Conservation (phyloP, 805 yeast genomes). For the Groenewaldozyma salmanticensis region DNA sequence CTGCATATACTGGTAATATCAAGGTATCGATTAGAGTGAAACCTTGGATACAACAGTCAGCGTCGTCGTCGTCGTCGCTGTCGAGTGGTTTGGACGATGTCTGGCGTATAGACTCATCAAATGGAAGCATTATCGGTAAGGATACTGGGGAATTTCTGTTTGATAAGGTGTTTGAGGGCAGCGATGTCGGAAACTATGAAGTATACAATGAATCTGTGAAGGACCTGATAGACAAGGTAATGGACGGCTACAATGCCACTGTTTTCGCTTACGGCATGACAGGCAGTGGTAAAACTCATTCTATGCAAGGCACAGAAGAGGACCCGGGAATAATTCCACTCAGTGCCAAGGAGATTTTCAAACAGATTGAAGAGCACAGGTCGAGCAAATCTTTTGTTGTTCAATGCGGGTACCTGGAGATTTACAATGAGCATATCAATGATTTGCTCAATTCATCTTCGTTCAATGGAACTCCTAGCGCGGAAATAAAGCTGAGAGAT, state of each 20-base stretch:
- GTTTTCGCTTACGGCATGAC: conserved; percentile 89
- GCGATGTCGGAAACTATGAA: conserved; percentile 37
- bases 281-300: conserved; percentile 82
- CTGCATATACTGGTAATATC: conserved; percentile 54
- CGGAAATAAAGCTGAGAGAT: conserved; percentile 70
- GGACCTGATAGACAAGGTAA: conserved; percentile 43
- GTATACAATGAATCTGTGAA: conserved; percentile 52
- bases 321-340: conserved; percentile 67
- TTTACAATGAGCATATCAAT: conserved; percentile 77
- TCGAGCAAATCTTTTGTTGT: conserved; percentile 34
- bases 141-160: conserved; percentile 61
- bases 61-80: conserved; percentile 3
- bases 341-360: conserved; percentile 53
- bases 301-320: conserved; percentile 63
- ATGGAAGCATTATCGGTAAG: conserved; percentile 34
- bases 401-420: conserved; percentile 67
- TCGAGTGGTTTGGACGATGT: conserved; percentile 12
- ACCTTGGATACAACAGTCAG: conserved; percentile 32
- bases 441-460: conserved; percentile 59
- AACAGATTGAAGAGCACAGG: conserved; percentile 27
- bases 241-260: conserved; percentile 46
- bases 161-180: conserved; percentile 68
- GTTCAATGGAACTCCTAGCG: conserved; percentile 26
- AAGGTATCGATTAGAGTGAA: conserved; percentile 71
- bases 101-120: conserved; percentile 37